Evolutionary conservation across 495 filamentous ascomycete genomes (phyloP).

Genomic region (Neurospora sp.): DNA sequence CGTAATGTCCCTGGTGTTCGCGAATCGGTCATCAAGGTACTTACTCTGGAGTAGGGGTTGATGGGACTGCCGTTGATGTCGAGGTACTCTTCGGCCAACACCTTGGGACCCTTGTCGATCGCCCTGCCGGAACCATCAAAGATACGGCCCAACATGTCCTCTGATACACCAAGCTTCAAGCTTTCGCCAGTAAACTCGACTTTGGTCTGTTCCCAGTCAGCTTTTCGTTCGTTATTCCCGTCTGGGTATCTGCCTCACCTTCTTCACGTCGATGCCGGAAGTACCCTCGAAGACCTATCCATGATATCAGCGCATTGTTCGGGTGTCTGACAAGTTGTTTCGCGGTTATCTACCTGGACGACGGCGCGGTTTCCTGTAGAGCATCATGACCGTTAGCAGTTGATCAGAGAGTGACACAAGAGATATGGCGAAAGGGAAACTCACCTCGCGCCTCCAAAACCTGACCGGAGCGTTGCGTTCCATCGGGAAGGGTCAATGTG

Average conservation of each 20-base stretch:
- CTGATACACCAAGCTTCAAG: conserved; percentile 95
- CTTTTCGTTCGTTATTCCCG: neutral
- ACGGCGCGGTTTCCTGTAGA: conserved; percentile 73
- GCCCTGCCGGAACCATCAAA: conserved; percentile 96
- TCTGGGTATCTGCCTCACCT: conserved; percentile 43
- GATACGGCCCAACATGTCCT: conserved; percentile 98
- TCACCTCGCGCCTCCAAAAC: conserved; percentile 94
- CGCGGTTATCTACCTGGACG: conserved; percentile 61
- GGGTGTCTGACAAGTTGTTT: neutral
- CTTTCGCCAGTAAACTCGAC: conserved; percentile 96
- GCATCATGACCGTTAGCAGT: conserved; percentile 10
- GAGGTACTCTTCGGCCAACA: conserved; percentile 92
- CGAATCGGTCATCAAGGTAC: conserved; percentile 9
- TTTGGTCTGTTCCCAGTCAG: conserved; percentile 54
- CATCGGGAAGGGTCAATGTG: conserved; percentile 88
- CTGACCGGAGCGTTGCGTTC: conserved; percentile 85
- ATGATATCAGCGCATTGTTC: conserved; percentile 8
- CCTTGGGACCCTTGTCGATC: conserved; percentile 98
- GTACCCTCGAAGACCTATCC: conserved; percentile 94
- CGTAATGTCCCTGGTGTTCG: neutral
- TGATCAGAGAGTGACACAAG: neutral
- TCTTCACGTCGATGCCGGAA: conserved; percentile 95
- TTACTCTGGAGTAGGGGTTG: conserved; percentile 92
- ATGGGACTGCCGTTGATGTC: conserved; percentile 99
- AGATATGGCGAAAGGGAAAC: conserved; percentile 3